Evolutionary conservation across 2,329 filamentous ascomycete species (phyloP).

Genomic region (Cladosporium sp.): DNA sequence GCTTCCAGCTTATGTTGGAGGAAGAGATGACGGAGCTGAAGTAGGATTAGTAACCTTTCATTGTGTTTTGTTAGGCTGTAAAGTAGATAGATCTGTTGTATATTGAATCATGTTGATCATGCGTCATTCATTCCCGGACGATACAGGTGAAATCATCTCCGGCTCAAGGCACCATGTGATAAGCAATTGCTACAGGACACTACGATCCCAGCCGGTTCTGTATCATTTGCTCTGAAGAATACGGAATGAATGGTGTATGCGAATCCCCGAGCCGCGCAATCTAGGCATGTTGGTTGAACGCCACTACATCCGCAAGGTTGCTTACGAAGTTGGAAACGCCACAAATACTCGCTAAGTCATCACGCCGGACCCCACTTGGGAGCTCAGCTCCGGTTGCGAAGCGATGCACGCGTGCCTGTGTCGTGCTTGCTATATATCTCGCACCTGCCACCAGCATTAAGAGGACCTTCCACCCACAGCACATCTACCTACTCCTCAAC

Average conservation of each 20-base stretch:
- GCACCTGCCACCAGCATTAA: no score
- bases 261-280: neutral
- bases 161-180: no score
- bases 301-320: neutral
- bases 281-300: neutral
- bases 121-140: neutral
- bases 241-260: neutral
- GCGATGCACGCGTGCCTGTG: neutral
- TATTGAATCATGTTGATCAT: constrained; percentile 1
- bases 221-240: no score
- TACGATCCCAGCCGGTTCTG: no score
- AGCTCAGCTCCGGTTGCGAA: neutral
- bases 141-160: no score
- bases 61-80: constrained; percentile 10
- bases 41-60: constrained; percentile 16
- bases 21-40: constrained; percentile 56
- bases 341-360: constrained; percentile 4
- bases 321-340: neutral
- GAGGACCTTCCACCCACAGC: no score
- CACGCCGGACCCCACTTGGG: neutral
- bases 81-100: constrained; percentile 12
- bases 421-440: neutral
- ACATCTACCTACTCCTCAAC: no score
- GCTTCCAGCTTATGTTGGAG: constrained; percentile 77
- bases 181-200: no score